Evolutionary conservation across 306 rosid species (phyloP).

Genomic region (Acacia acuminata): DNA sequence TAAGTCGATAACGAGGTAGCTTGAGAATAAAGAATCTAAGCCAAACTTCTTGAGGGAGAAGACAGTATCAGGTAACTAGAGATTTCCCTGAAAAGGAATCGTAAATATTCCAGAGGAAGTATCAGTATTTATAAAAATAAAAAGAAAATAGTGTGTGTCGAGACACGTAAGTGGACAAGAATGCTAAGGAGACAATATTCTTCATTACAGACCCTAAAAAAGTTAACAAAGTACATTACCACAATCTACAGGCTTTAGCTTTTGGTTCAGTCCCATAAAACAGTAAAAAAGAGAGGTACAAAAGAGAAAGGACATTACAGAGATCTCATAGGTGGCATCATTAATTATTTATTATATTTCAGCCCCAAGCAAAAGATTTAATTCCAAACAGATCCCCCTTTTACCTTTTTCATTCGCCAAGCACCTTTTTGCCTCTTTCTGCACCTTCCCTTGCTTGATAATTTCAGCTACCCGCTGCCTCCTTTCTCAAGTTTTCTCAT

Average conservation of each 20-base stretch:
- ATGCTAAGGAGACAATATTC: constrained; percentile 57
- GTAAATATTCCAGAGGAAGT: constrained; percentile 34
- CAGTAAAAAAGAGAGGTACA: constrained; percentile 31
- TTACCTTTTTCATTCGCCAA: constrained; percentile 52
- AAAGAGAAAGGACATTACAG: constrained; percentile 15
- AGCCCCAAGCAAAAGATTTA: constrained; percentile 45
- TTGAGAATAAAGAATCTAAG: constrained; percentile 28
- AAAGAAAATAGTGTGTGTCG: constrained; percentile 19
- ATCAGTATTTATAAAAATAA: constrained; percentile 21
- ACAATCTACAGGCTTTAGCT: constrained; percentile 45
- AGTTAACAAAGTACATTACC: constrained; percentile 24
- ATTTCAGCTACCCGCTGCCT: constrained; percentile 71
- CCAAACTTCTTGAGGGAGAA: constrained; percentile 28
- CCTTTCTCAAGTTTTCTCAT: constrained; percentile 96
- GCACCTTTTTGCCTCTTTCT: constrained; percentile 40
- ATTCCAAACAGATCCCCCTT: constrained; percentile 48
- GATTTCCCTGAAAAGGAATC: constrained; percentile 33
- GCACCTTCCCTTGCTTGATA: constrained; percentile 91
- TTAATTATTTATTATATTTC: not conserved
- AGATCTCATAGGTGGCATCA: constrained; percentile 6
- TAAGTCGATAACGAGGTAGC: constrained; percentile 19
- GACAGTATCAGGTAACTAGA: constrained; percentile 11
- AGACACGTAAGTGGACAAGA: constrained; percentile 12
- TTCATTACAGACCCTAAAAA: constrained; percentile 43
- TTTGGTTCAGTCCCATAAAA: constrained; percentile 74